Conservation (phyloP, 2,329 filamentous ascomycete genomes). For the Alternaria consortialis region DNA sequence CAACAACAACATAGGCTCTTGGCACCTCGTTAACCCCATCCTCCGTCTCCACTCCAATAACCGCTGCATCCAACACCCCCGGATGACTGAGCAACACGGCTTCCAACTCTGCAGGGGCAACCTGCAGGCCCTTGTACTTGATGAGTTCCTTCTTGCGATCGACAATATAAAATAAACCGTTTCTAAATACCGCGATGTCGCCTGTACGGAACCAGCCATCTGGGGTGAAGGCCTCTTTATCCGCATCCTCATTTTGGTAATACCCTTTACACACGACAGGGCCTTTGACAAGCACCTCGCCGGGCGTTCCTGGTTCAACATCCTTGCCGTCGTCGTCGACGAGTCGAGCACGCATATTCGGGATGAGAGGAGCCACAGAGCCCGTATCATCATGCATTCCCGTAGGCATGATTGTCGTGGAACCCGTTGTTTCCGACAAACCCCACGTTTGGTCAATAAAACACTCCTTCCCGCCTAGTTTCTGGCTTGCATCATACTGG, state of each 20-base stretch:
- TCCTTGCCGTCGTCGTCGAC: constrained; percentile 47
- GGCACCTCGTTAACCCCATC: constrained; percentile 53
- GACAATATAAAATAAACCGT: constrained; percentile 55
- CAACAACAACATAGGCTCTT: constrained; percentile 56
- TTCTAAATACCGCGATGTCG: constrained; percentile 48
- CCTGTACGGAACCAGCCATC: constrained; percentile 52
- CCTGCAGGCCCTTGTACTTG: constrained; percentile 61
- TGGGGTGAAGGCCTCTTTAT: constrained; percentile 39
- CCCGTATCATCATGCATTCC: constrained; percentile 57
- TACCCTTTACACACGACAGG: constrained; percentile 52
- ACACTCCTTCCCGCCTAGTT: constrained; percentile 57
- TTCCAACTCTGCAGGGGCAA: constrained; percentile 61
- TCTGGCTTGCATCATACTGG: constrained; percentile 61
- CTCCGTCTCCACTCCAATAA: constrained; percentile 54
- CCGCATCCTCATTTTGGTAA: constrained; percentile 45
- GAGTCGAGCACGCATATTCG: constrained; percentile 50
- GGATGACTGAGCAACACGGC: constrained; percentile 54
- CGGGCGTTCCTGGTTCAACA: constrained; percentile 40
- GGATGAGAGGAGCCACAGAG: constrained; percentile 56
- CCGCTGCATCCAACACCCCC: constrained; percentile 55
- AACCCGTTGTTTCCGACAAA: constrained; percentile 63
- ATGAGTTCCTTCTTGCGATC: constrained; percentile 58
- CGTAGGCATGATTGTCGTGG: constrained; percentile 58
- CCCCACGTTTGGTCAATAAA: constrained; percentile 66
- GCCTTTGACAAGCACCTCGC: constrained; percentile 49